Evolutionary conservation across 164 flowering plant genomes (phyloP).

Genomic region (Dillenia suffruticosa): DNA sequence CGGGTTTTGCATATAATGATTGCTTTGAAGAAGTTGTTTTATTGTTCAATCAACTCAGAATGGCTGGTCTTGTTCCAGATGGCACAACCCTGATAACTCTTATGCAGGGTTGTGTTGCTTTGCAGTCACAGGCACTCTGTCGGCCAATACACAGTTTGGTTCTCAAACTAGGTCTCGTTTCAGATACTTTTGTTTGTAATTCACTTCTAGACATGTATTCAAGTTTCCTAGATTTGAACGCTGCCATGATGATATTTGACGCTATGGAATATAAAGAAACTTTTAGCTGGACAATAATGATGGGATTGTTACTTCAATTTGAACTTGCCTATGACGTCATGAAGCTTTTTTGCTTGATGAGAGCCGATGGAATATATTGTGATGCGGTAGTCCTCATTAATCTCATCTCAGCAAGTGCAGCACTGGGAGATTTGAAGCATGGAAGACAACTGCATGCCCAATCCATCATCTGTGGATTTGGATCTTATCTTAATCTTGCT

Average conservation of each 20-base stretch:
- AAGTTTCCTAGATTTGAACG: slow-evolving; percentile 20
- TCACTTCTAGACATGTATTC: slow-evolving; percentile 38
- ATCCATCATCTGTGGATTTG: slow-evolving; percentile 21
- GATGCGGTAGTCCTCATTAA: slow-evolving; percentile 23
- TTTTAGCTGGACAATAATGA: slow-evolving; percentile 36
- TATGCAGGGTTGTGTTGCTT: slow-evolving; percentile 15
- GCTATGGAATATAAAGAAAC: slow-evolving; percentile 32
- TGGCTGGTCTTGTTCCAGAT: slow-evolving; percentile 21
- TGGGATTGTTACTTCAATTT: slow-evolving; percentile 21
- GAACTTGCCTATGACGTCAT: slow-evolving; percentile 23
- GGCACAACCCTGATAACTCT: slow-evolving; percentile 25
- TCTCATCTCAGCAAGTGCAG: slow-evolving; percentile 28
- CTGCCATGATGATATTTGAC: slow-evolving; percentile 17
- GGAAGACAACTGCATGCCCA: slow-evolving; percentile 34
- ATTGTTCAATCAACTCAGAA: slow-evolving; percentile 17
- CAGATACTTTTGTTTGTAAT: slow-evolving; percentile 19
- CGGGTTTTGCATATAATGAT: slow-evolving; percentile 21
- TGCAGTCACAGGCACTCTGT: slow-evolving; percentile 14
- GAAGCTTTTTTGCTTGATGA: slow-evolving; percentile 24
- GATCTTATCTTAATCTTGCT: slow-evolving; percentile 10
- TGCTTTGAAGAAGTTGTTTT: slow-evolving; percentile 21
- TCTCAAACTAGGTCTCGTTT: slow-evolving; percentile 21
- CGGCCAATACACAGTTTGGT: slow-evolving; percentile 21
- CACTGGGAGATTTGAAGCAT: slow-evolving; percentile 25
- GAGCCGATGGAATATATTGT: slow-evolving; percentile 7